Conservation (phyloP, 345 rosid species). For the Zanthoxylum bungeanum region DNA sequence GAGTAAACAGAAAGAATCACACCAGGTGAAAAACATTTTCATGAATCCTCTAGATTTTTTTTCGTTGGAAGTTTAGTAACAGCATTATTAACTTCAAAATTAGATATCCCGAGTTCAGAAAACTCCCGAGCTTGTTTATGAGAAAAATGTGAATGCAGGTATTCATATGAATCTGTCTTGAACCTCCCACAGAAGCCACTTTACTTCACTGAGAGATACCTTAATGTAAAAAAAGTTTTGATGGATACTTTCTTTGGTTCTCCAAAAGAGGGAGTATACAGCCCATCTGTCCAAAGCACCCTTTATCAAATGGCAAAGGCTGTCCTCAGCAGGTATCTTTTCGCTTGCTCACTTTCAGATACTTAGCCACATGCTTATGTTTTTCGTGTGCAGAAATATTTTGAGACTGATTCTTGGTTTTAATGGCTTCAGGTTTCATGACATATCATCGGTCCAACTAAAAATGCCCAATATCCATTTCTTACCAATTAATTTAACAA, state of each 20-base stretch:
- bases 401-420: constrained; percentile 2
- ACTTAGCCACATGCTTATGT: too few species aligned
- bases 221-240: constrained; percentile 56
- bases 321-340: constrained; percentile 61
- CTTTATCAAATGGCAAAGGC: constrained; percentile 81
- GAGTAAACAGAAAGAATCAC: neutral
- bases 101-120: neutral
- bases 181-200: constrained; percentile 54
- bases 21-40: neutral
- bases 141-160: constrained; percentile 47
- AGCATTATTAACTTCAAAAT: neutral
- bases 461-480: constrained; percentile 95
- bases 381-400: neutral
- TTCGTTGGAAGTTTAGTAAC: neutral
- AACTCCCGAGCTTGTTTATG: neutral
- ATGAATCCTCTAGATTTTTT: neutral
- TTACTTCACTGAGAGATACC: constrained; percentile 61
- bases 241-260: constrained; percentile 75
- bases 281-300: constrained; percentile 95
- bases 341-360: constrained; percentile 8
- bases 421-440: constrained; percentile 52
- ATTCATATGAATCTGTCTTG: constrained; percentile 58
- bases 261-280: constrained; percentile 79
- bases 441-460: constrained; percentile 63
- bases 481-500: constrained; percentile 76